Evolutionary conservation across 345 rosid genomes (phyloP), one percentile per base, ranked within the genome.

Genomic region (Isatis tinctoria): DNA sequence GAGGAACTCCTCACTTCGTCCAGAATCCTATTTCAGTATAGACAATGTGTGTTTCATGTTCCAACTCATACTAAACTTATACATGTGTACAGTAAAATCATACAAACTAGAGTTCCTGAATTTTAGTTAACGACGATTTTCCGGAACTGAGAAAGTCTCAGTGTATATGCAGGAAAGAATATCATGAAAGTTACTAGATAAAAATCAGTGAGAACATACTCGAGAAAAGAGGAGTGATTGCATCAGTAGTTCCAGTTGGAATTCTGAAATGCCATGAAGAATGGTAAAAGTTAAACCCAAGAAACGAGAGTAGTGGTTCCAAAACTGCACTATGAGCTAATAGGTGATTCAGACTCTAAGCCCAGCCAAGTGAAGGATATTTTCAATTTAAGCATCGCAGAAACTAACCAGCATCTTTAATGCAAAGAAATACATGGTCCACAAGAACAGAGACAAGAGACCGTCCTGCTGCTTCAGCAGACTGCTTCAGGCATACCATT

Each of bases 361-460:
- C 22, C 51, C 60, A 61, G 22, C 16, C 48, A 60, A 60, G 40
- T 24, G 12, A 47, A 22, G 16, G 18, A 28, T n/a, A 24, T 8
- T 63, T 53, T 41, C 37, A 53, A 41, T 8, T 26, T 40, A 30
- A 73, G 37, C 41, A 54, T 47, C 54, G 12, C 22, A 43, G 39
- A 52, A 81, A 86, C 93, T 70, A 72, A 95, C 99, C 99, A 74
- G 94, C 69, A 86, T 95, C 99, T 83, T 88, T 90, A 74, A 95
- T 87, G 86, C 97, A 83, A 49, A 95, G 87, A 88, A 92, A 95
- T 69, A 95, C 87, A 83, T 95, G 99, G 84, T 95, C 99, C 84
- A 95, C 98, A 73, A 90, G 79, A 79, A 95, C 78, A 5, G 97
- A 87, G 78, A 92, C 97, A 18, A 95, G 74, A 75, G 97, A 95